Conservation (phyloP, 768 basidiomycete species). For the Strobilomyces echinocephalus region DNA sequence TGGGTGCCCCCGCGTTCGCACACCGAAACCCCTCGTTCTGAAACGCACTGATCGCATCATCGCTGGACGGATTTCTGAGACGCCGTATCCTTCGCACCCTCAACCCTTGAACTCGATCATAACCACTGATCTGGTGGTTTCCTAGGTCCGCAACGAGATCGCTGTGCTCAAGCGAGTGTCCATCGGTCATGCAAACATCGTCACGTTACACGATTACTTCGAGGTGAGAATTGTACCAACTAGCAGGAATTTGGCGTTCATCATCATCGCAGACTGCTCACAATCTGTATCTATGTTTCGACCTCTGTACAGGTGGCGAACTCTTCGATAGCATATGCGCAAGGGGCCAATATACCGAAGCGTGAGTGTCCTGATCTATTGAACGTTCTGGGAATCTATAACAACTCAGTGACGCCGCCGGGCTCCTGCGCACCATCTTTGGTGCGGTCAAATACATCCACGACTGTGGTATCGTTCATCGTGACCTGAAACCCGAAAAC, state of each 20-base stretch:
- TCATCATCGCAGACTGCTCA: slow-evolving; percentile 61
- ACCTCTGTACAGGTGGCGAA: slow-evolving; percentile 95
- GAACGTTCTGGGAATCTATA: slow-evolving; percentile 13
- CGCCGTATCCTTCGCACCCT: slow-evolving; percentile 8
- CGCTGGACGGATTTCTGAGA: not conserved
- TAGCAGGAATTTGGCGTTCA: not conserved
- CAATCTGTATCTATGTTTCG: slow-evolving; percentile 92
- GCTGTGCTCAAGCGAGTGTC: slow-evolving; percentile 91
- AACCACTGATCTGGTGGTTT: slow-evolving; percentile 7
- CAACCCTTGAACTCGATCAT: slow-evolving; percentile 9
- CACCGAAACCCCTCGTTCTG: not conserved
- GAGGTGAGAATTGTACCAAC: slow-evolving; percentile 49
- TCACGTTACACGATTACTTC: slow-evolving; percentile 94
- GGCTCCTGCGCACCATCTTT: slow-evolving; percentile 81
- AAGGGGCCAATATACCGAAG: slow-evolving; percentile 94
- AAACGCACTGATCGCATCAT: slow-evolving; percentile 14
- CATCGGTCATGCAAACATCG: slow-evolving; percentile 84
- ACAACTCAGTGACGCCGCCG: slow-evolving; percentile 75
- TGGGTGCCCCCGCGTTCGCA: not conserved
- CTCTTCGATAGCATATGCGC: slow-evolving; percentile 99
- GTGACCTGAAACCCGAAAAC: slow-evolving; percentile 98
- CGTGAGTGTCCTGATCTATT: slow-evolving; percentile 42
- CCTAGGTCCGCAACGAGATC: slow-evolving; percentile 94
- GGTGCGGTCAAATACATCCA: slow-evolving; percentile 90
- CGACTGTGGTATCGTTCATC: slow-evolving; percentile 86